Conservation (phyloP, 176 grass and related monocot genomes). For the Puccinellia tenuiflora region DNA sequence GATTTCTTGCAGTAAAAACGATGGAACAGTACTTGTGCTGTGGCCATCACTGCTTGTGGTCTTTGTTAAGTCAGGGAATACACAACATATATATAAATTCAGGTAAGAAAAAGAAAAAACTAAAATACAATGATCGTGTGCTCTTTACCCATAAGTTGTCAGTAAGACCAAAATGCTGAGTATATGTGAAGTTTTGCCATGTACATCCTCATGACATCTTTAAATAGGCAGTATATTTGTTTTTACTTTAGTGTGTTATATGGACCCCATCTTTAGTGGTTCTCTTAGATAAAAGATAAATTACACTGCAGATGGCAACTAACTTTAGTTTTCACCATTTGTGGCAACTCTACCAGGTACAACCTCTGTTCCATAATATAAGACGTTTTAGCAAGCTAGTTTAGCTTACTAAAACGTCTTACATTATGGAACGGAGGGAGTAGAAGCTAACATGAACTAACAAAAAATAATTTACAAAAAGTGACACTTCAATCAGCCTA, state of each 20-base stretch:
- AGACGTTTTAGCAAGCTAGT: too few species aligned
- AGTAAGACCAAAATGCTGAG: neutral
- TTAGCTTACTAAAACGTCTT: too few species aligned
- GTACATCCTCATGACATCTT: neutral
- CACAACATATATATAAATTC: neutral
- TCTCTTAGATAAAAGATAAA: neutral
- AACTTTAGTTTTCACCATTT: neutral
- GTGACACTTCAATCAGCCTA: neutral
- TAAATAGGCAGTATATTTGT: neutral
- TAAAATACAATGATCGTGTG: neutral
- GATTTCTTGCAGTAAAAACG: conserved; percentile 97
- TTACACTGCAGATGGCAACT: neutral
- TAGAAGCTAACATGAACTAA: neutral
- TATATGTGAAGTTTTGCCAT: neutral
- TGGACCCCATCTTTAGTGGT: neutral
- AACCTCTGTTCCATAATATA: too few species aligned
- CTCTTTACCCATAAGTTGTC: neutral
- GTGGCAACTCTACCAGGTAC: neutral
- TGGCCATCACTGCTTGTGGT: conserved; percentile 94
- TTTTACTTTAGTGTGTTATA: neutral
- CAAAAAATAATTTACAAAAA: neutral
- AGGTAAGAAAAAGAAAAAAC: neutral
- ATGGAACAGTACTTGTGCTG: conserved; percentile 87
- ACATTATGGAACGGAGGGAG: too few species aligned
- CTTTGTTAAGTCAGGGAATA: conserved; percentile 49